These are phyloP conservation scores for Aureobasidium sp. DNA, from an alignment of 2,329 filamentous ascomycete species.

Conservation along the genomic window DNA sequence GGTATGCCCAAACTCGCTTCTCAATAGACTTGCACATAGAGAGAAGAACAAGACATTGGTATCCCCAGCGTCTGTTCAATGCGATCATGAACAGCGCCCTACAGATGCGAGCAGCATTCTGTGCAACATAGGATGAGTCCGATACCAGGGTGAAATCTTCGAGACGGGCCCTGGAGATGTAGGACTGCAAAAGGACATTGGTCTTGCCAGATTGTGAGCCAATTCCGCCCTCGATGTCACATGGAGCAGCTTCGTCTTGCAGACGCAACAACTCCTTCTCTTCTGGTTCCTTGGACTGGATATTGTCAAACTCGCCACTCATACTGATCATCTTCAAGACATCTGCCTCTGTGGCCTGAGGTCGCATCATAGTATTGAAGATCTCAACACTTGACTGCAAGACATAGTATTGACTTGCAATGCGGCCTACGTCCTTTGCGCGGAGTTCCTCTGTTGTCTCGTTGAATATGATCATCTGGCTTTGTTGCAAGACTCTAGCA, in stretches of 20 bases:
- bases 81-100: conserved; percentile 96
- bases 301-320: conserved; percentile 97
- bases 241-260: conserved; percentile 61
- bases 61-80: conserved; percentile 87
- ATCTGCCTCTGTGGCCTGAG: conserved; percentile 79
- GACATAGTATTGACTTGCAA: conserved; percentile 96
- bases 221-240: conserved; percentile 63
- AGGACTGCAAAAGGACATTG: conserved; percentile 88
- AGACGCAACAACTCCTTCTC: conserved; percentile 75
- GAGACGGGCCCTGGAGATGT: conserved; percentile 77
- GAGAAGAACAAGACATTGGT: conserved; percentile 84
- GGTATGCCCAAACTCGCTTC: conserved; percentile 87
- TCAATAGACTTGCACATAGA: conserved; percentile 96
- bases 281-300: conserved; percentile 85
- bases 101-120: conserved; percentile 91
- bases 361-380: conserved; percentile 91
- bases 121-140: conserved; percentile 88
- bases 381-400: conserved; percentile 88
- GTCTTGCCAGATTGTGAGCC: conserved; percentile 77
- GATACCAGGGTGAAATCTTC: conserved; percentile 93
- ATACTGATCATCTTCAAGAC: conserved; percentile 93
- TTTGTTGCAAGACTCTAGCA: conserved; percentile 76
- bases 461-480: conserved; percentile 99
- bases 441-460: conserved; percentile 86
- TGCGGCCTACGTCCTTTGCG: conserved; percentile 90